Evolutionary conservation across 2,329 filamentous ascomycete genomes (phyloP), one percentile per base, ranked within the genome.

Genomic region (Botrytis porri): DNA sequence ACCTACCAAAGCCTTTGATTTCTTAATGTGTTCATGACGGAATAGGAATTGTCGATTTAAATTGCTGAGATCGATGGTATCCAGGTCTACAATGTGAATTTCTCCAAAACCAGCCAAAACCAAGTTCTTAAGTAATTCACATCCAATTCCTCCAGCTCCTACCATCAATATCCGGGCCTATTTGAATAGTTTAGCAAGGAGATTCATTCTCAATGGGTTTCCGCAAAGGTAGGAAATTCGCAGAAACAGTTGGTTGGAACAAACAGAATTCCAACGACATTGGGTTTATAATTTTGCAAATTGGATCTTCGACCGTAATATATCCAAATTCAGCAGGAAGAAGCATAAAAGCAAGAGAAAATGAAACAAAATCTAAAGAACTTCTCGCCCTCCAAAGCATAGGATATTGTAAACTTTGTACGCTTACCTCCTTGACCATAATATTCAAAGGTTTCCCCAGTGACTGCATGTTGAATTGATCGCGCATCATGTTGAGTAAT

Each of bases 11-110:
- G 96, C 95, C 82, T 99, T 99, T 1, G 95, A 90, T 82, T 97
- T 97, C 83, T 98, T 98, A 83, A 99, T 98, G 80, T 99, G 96
- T 81, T 98, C 95, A 79, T 95, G 92, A 75, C 95, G 89, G 83
- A 99, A 99, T 65, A 99, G 90, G 80, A 99, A 99, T 82, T 99
- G 96, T 72, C 96, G 93, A 79, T 99, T 99, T 69, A 99, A 88
- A 81, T 99, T 99, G 84, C 94, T 97, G 35, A 99, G 87, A 81
- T 99, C 96, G 84, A 99, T 98, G 1, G 96, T 99, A 82, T 99
- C 96, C 74, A 99, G 92, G 82, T 99, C 96, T 77, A 99, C 94
- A 63, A 98, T 91, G 82, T 97, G 93, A 69, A 98, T 90, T 83
- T 97, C 93, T 77, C 94, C 94, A 78, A 97, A 99, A 77, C 95